A percentile compares a stretch with the other conserved stretches of the same genome.
These are phyloP conservation scores for Arthrobotrys megalospora DNA, from an alignment of 2,329 filamentous ascomycete species.

Conservation along the genomic window DNA sequence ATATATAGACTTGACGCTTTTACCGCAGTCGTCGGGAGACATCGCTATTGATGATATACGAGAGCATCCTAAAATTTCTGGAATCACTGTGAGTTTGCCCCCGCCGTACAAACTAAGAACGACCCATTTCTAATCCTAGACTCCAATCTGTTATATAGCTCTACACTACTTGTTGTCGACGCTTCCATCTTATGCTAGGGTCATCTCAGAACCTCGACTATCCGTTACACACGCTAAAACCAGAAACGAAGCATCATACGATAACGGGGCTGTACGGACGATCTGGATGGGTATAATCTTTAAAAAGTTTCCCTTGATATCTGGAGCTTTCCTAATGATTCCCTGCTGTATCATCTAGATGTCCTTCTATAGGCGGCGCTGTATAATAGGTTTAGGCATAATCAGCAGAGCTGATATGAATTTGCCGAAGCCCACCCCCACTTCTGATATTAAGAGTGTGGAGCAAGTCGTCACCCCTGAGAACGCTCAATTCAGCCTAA, in stretches of 20 bases:
- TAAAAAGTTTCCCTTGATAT: background rate
- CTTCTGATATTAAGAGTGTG: background rate
- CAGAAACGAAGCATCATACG: background rate
- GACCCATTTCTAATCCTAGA: background rate
- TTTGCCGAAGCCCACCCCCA: background rate
- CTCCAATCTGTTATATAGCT: background rate
- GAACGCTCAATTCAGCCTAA: constrained; percentile 19
- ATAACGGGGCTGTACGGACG: constrained; percentile 29
- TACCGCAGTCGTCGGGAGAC: too few species aligned
- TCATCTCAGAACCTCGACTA: too few species aligned
- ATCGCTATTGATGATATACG: too few species aligned
- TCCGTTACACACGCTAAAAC: background rate
- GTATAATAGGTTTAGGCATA: background rate
- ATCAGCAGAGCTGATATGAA: constrained; percentile 11
- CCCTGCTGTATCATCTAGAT: background rate
- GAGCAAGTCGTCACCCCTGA: background rate
- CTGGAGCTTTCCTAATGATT: background rate
- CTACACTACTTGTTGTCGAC: constrained; percentile 9
- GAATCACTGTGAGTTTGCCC: constrained; percentile 9
- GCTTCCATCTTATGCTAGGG: background rate
- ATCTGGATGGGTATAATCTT: background rate
- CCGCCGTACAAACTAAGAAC: too few species aligned
- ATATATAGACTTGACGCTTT: constrained; percentile 1
- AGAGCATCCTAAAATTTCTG: background rate
- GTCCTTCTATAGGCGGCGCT: background rate